These are phyloP conservation scores for Magnaporthiopsis rhizophila DNA, from an alignment of 2,329 filamentous ascomycete species.

Conservation along the genomic window DNA sequence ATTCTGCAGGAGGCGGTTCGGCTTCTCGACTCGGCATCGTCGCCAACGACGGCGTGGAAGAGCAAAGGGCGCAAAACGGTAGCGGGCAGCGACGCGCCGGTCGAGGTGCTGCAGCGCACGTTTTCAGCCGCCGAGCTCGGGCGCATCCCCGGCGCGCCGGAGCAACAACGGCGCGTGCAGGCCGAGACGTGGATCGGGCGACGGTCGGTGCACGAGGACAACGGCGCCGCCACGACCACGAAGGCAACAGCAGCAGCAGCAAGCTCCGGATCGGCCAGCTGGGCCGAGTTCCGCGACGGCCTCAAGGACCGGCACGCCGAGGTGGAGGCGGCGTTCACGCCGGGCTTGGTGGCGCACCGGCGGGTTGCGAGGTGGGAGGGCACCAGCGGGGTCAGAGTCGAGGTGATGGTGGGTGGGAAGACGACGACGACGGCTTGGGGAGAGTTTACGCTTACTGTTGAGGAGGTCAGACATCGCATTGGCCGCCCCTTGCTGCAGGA, in stretches of 20 bases:
- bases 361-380: slow-evolving; percentile 22
- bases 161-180: slow-evolving; percentile 11
- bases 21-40: slow-evolving; percentile 40
- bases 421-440: slow-evolving; percentile 27
- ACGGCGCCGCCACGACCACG: too few relatives aligned
- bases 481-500: slow-evolving; percentile 48
- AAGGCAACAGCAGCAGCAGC: too few relatives aligned
- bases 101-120: slow-evolving; percentile 45
- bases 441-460: slow-evolving; percentile 40
- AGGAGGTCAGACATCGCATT: slow-evolving; percentile 60
- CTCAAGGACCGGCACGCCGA: slow-evolving; percentile 51
- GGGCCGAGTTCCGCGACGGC: slow-evolving; percentile 53
- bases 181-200: slow-evolving; percentile 57
- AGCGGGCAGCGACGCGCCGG: background rate
- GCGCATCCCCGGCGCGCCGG: slow-evolving; percentile 4
- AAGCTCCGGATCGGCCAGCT: slow-evolving; percentile 43
- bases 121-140: slow-evolving; percentile 34
- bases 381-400: slow-evolving; percentile 19
- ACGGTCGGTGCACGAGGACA: slow-evolving; percentile 52
- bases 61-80: slow-evolving; percentile 31
- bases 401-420: slow-evolving; percentile 17
- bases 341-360: slow-evolving; percentile 33
- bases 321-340: slow-evolving; percentile 52
- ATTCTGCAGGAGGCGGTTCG: slow-evolving; percentile 50
- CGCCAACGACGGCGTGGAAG: slow-evolving; percentile 24